phyloP scores from a whole-genome alignment of 2,329 filamentous ascomycete species.

The Pyrenochaeta sp. region DNA sequence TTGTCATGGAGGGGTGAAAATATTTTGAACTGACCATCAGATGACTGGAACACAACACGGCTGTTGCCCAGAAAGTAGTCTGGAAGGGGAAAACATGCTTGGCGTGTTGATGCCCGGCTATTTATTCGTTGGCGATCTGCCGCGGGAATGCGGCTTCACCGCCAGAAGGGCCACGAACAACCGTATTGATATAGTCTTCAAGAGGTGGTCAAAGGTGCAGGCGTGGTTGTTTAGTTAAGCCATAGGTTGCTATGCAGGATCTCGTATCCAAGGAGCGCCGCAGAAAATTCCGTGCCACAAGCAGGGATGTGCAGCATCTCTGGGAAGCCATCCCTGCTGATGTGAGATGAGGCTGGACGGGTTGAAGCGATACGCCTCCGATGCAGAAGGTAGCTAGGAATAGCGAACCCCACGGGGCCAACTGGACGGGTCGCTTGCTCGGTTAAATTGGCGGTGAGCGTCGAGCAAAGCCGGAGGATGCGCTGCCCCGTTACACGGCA shows the following conservation, averaged over 20 bases:
- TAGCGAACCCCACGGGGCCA: conserved; percentile 19
- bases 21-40: too few relatives aligned
- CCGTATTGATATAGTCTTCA: too few relatives aligned
- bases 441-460: conserved; percentile 32
- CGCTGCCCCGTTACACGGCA: conserved; percentile 20
- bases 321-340: neutral
- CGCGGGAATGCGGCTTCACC: too few relatives aligned
- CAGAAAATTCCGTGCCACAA: neutral
- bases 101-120: too few relatives aligned
- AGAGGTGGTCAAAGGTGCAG: too few relatives aligned
- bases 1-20: too few relatives aligned
- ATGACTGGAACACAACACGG: too few relatives aligned
- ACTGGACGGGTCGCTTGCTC: conserved; percentile 14
- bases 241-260: neutral
- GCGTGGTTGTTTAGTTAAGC: neutral
- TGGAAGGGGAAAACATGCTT: too few relatives aligned
- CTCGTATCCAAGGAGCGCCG: neutral
- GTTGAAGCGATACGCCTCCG: conserved; percentile 16
- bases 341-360: conserved; percentile 15
- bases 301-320: conserved; percentile 4
- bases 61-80: too few relatives aligned
- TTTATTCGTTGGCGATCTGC: too few relatives aligned
- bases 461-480: conserved; percentile 32
- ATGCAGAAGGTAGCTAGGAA: neutral
- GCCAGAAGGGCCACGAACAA: too few relatives aligned